These are phyloP conservation scores for Coelastrella sp. DNA, from an alignment of 139 green algal species.

Conservation along the genomic window DNA sequence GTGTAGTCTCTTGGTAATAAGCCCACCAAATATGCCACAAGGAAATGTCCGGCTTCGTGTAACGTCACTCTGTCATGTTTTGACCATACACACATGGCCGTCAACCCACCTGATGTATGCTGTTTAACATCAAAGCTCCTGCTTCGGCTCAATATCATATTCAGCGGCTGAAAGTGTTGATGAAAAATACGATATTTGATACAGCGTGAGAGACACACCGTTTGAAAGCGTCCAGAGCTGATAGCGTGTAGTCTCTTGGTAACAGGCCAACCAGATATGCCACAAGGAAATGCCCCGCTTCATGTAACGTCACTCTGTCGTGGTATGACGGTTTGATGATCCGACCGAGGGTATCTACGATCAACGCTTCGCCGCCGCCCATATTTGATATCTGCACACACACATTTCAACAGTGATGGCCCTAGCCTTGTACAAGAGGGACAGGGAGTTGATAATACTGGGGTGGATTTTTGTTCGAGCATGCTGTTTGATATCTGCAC, in stretches of 20 bases:
- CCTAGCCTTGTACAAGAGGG: too few relatives aligned
- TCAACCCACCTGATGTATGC: too few relatives aligned
- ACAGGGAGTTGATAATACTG: too few relatives aligned
- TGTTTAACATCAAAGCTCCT: too few relatives aligned
- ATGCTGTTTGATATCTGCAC: not conserved
- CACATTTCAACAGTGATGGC: not conserved
- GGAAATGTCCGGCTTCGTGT: slow-evolving; percentile 96
- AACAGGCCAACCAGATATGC: slow-evolving; percentile 95
- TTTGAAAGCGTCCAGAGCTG: slow-evolving; percentile 83
- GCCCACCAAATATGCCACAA: slow-evolving; percentile 95
- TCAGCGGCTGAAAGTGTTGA: too few relatives aligned
- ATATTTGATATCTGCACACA: slow-evolving; percentile 60
- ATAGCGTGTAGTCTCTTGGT: slow-evolving; percentile 92
- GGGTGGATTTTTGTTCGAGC: too few relatives aligned
- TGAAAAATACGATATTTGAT: too few relatives aligned
- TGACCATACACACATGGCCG: too few relatives aligned
- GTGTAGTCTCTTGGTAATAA: slow-evolving; percentile 93
- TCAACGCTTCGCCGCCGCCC: slow-evolving; percentile 84
- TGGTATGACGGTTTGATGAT: slow-evolving; percentile 70
- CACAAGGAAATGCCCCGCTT: slow-evolving; percentile 96
- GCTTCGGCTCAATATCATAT: too few relatives aligned
- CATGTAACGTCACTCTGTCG: slow-evolving; percentile 83
- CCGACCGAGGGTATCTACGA: slow-evolving; percentile 81
- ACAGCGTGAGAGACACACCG: too few relatives aligned
- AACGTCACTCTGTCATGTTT: slow-evolving; percentile 79